phyloP scores from a whole-genome alignment of 2,329 filamentous ascomycete genomes.

The Sporothrix brasiliensis region DNA sequence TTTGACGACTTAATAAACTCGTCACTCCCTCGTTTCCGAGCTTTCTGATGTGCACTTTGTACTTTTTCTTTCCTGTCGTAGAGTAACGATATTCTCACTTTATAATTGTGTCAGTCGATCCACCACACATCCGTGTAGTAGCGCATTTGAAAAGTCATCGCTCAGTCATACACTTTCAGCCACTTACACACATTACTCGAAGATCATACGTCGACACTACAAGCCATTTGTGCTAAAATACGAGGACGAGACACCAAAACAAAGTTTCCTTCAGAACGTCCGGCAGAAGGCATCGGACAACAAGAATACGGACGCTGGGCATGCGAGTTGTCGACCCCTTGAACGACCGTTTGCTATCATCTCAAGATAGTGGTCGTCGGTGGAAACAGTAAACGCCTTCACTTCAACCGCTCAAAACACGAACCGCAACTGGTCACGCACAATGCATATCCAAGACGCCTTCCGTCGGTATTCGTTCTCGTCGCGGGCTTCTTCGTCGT shows the following conservation, averaged over 20 bases:
- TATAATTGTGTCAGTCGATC: not conserved
- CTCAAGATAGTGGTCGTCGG: too few relatives aligned
- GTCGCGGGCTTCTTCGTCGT: slow-evolving; percentile 34
- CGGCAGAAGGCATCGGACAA: too few relatives aligned
- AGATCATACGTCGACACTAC: not conserved
- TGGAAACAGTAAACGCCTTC: too few relatives aligned
- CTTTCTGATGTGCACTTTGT: not conserved
- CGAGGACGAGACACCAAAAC: not conserved
- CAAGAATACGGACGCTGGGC: too few relatives aligned
- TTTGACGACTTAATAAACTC: slow-evolving; percentile 10
- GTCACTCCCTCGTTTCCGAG: not conserved
- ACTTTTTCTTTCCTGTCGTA: not conserved
- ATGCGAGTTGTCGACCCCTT: too few relatives aligned
- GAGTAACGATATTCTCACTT: not conserved
- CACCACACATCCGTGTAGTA: too few relatives aligned
- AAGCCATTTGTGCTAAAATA: not conserved
- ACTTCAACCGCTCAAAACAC: not conserved
- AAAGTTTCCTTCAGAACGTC: not conserved
- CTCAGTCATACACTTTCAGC: slow-evolving; percentile 1
- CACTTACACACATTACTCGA: slow-evolving; percentile 12
- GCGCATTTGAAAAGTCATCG: not conserved
- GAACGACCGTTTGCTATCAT: too few relatives aligned
- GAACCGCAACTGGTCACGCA: not conserved
- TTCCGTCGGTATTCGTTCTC: slow-evolving; percentile 17
- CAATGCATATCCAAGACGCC: not conserved